Evolutionary conservation across 768 basidiomycete species (phyloP), one percentile per base, ranked within the genome.

Genomic region (Kwoniella mangroviensis): DNA sequence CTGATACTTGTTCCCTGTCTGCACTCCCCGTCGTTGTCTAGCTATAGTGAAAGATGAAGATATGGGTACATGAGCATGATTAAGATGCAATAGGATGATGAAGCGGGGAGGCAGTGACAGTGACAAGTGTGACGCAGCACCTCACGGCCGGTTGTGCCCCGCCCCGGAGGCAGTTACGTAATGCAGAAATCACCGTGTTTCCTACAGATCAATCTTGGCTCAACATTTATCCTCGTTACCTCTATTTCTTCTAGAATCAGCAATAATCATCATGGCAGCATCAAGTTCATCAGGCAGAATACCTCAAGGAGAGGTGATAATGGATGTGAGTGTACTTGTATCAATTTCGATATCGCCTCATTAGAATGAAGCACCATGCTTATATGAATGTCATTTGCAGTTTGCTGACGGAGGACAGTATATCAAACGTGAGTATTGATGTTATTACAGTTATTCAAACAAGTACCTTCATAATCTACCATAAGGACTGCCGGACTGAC

Each of bases 301-400:
- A 59, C 79, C 79, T 22, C 79, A 80, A 70, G 77, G 77, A 21
- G 79, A 80, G 54, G 79, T 80, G 21, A 77, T 80, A 26, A 74
- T 78, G 64, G 79, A 80, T 40, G 79, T 80, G 58, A 75, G 79
- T 70, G 9, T 17, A 12, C 63, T n/a, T 56, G 26, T 7, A n/a
- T n/a, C n/a, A n/a, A n/a, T n/a, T n/a, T n/a, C n/a, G n/a, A n/a
- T n/a, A n/a, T n/a, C n/a, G n/a, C n/a, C n/a, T n/a, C n/a, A n/a
- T n/a, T n/a, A n/a, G n/a, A n/a, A n/a, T n/a, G n/a, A n/a, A n/a
- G n/a, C n/a, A n/a, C n/a, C n/a, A n/a, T n/a, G n/a, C n/a, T n/a
- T n/a, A n/a, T n/a, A n/a, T n/a, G n/a, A 19, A 15, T 70, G 34
- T 7, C 43, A 1, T 34, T 55, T 7, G 19, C 51, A 80, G 79